Conservation (phyloP, 2,329 filamentous ascomycete species). For the Trichocomaceae sp. region DNA sequence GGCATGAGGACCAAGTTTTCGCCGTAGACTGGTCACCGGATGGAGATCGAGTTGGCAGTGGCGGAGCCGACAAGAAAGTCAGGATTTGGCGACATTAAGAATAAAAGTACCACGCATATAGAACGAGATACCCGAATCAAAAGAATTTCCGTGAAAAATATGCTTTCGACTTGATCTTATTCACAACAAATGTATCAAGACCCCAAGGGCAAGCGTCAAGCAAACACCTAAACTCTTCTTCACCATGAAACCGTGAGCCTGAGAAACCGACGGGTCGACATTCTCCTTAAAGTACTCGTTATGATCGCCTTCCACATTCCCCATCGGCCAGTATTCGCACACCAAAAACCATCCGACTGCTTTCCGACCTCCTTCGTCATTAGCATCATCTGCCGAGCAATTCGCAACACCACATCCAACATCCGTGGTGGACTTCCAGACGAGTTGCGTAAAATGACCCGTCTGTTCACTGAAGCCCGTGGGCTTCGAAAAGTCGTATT, state of each 20-base stretch:
- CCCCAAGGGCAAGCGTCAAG: not conserved
- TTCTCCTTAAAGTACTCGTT: constrained; percentile 27
- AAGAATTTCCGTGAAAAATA: not conserved
- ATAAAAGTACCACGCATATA: not conserved
- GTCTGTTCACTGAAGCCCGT: constrained; percentile 53
- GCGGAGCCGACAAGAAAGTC: constrained; percentile 80
- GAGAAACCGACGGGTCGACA: constrained; percentile 18
- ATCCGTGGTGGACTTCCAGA: constrained; percentile 58
- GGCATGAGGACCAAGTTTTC: constrained; percentile 89
- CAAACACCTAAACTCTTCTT: not conserved
- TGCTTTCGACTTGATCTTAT: not conserved
- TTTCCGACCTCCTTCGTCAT: constrained; percentile 12
- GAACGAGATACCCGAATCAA: not conserved
- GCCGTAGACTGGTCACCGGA: constrained; percentile 93
- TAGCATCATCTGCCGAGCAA: constrained; percentile 23
- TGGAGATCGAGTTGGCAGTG: constrained; percentile 80
- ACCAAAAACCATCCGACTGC: constrained; percentile 58
- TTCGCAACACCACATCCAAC: constrained; percentile 53
- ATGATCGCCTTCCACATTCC: constrained; percentile 49
- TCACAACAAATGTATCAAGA: not conserved
- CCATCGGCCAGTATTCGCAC: constrained; percentile 63
- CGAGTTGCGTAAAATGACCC: constrained; percentile 71
- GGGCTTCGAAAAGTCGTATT: constrained; percentile 54
- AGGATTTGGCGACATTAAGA: constrained; percentile 57
- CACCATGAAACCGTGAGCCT: not conserved